phyloP scores from a whole-genome alignment of 306 rosid species.

The Fagus sylvatica region DNA sequence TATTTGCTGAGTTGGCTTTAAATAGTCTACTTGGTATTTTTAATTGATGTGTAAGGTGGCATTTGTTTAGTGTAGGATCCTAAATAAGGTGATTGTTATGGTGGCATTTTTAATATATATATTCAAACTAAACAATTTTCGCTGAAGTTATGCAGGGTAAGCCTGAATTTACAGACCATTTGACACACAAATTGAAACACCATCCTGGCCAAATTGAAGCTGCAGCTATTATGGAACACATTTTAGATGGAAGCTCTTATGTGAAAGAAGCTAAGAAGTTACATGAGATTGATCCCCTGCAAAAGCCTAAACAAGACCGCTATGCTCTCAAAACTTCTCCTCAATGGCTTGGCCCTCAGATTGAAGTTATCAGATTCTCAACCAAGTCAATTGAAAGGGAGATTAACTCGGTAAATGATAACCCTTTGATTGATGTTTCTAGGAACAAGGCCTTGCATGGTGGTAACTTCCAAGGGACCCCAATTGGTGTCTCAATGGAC shows the following conservation, averaged over 20 bases:
- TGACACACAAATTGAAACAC: conserved; percentile 45
- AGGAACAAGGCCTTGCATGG: conserved; percentile 33
- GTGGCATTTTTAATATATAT: no score
- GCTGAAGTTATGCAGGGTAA: no score
- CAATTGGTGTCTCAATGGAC: conserved; percentile 56
- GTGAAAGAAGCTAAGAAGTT: conserved; percentile 19
- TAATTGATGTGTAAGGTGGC: no score
- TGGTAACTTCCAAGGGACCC: conserved; percentile 55
- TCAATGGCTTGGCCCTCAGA: conserved; percentile 57
- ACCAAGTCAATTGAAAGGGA: conserved; percentile 48
- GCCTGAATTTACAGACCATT: conserved; percentile 42
- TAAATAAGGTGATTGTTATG: no score
- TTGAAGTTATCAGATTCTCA: conserved; percentile 41
- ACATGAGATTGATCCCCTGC: conserved; percentile 36
- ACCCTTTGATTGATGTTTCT: conserved; percentile 46
- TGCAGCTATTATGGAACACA: conserved; percentile 49
- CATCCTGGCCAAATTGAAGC: conserved; percentile 54
- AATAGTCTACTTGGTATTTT: no score
- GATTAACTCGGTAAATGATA: conserved; percentile 51
- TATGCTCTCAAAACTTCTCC: conserved; percentile 53
- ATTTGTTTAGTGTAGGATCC: no score
- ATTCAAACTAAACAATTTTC: no score
- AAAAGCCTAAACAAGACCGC: conserved; percentile 47
- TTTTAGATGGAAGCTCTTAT: conserved; percentile 47
- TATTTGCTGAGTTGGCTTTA: no score